Evolutionary conservation across 2,329 filamentous ascomycete species (phyloP).

Genomic region (Rhytidhysteron rufulum): DNA sequence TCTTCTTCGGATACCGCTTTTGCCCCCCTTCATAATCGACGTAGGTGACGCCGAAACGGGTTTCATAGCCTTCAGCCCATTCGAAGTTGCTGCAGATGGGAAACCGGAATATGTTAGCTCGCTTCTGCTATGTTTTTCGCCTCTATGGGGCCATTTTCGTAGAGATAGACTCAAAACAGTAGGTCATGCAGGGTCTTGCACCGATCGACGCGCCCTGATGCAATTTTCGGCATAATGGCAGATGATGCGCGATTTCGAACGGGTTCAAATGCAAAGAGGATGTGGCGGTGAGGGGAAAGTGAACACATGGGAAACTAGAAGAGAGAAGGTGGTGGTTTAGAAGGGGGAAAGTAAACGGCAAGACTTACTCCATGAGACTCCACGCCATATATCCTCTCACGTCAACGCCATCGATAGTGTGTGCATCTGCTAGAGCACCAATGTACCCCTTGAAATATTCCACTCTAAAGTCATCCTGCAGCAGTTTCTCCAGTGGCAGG

Average conservation of each 20-base stretch:
- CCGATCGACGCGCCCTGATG: no score
- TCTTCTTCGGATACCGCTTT: constrained; percentile 80
- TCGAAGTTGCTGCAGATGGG: constrained; percentile 70
- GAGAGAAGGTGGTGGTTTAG: no score
- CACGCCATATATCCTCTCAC: constrained; percentile 80
- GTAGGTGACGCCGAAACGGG: constrained; percentile 77
- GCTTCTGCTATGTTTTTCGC: not conserved
- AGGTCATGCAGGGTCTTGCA: no score
- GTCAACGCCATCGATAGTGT: constrained; percentile 68
- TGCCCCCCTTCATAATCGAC: constrained; percentile 80
- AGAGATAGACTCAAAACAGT: no score
- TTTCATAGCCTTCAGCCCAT: constrained; percentile 89
- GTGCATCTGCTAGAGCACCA: constrained; percentile 69
- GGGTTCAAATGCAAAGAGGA: no score
- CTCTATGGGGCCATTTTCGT: not conserved
- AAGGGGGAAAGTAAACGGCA: constrained; percentile 9
- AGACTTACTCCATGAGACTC: constrained; percentile 73
- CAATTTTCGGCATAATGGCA: no score
- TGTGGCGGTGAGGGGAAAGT: no score
- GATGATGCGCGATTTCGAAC: no score
- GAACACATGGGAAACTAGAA: no score
- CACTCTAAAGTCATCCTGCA: constrained; percentile 77
- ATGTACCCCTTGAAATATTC: constrained; percentile 78
- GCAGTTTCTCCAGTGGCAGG: constrained; percentile 63
- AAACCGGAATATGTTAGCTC: constrained; percentile 21